Evolutionary conservation across 1,284 basidiomycete genomes (phyloP).

Genomic region (Caloboletus firmus): DNA sequence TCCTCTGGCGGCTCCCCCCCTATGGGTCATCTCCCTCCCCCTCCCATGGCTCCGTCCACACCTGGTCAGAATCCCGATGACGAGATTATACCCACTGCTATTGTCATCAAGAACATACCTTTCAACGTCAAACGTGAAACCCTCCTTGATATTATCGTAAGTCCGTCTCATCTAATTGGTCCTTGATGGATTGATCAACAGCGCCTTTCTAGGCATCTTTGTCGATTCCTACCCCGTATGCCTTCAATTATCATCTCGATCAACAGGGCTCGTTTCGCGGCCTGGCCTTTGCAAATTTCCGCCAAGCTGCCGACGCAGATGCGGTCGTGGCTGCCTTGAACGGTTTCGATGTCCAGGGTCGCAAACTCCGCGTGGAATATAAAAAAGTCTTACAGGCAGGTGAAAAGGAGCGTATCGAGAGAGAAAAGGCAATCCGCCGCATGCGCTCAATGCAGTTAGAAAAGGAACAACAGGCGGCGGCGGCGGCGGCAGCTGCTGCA

Average conservation of each 20-base stretch:
- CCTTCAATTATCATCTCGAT: slow-evolving; percentile 98
- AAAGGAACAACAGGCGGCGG: slow-evolving; percentile 58
- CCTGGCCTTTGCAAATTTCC: slow-evolving; percentile 98
- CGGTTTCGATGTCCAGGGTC: slow-evolving; percentile 95
- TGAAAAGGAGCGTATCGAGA: slow-evolving; percentile 98
- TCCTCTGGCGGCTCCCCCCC: slow-evolving; percentile 80
- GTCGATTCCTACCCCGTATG: slow-evolving; percentile 96
- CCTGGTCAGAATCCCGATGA: slow-evolving; percentile 65
- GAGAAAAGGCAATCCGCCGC: slow-evolving; percentile 97
- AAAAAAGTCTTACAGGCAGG: slow-evolving; percentile 99
- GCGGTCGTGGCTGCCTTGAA: slow-evolving; percentile 95
- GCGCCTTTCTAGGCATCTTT: slow-evolving; percentile 68
- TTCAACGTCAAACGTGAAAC: slow-evolving; percentile 98
- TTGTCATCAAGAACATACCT: slow-evolving; percentile 99
- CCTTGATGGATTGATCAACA: slow-evolving; percentile 19
- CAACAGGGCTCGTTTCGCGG: slow-evolving; percentile 95
- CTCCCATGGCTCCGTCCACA: slow-evolving; percentile 49
- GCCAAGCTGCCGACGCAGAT: slow-evolving; percentile 87
- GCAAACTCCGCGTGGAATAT: slow-evolving; percentile 98
- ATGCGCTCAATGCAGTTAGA: slow-evolving; percentile 97
- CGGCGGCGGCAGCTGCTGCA: slow-evolving; percentile 4
- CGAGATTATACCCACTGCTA: slow-evolving; percentile 97
- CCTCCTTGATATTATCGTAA: slow-evolving; percentile 91
- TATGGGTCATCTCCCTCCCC: slow-evolving; percentile 54
- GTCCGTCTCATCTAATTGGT: slow-evolving; percentile 35